phyloP scores from a whole-genome alignment of 169 alveolate genomes.

The Eimeria necatrix region DNA sequence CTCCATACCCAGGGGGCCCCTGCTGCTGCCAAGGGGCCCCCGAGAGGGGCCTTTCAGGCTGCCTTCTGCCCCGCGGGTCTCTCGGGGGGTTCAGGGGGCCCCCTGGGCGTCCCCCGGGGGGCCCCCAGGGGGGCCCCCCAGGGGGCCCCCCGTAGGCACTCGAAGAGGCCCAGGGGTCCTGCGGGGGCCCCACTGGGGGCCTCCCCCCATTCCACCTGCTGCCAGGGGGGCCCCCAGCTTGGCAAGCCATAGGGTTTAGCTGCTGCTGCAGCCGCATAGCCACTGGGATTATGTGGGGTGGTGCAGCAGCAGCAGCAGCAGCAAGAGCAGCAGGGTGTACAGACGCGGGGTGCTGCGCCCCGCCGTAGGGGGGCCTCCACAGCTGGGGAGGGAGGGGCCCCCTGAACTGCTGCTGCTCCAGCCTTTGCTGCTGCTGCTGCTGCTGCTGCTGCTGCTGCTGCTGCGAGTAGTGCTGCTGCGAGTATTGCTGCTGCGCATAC shows the following conservation, averaged over 20 bases:
- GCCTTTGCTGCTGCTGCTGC: too few species aligned
- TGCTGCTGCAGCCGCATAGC: slow-evolving; percentile 52
- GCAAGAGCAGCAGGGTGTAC: slow-evolving; percentile 46
- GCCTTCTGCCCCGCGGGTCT: slow-evolving; percentile 1
- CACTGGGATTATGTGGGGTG: background rate
- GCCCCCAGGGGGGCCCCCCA: slow-evolving; percentile 2
- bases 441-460: slow-evolving; percentile 43
- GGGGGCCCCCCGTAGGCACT: background rate
- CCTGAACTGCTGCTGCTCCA: slow-evolving; percentile 24
- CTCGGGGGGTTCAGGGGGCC: background rate
- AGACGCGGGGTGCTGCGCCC: background rate
- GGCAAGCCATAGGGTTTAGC: background rate
- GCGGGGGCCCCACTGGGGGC: background rate
- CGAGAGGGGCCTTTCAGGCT: slow-evolving; percentile 11
- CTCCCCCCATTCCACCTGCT: background rate
- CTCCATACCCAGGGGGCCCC: slow-evolving; percentile 41
- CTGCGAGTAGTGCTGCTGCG: slow-evolving; percentile 32
- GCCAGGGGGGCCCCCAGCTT: slow-evolving; percentile 21
- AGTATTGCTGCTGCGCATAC: slow-evolving; percentile 6
- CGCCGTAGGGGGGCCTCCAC: slow-evolving; percentile 44
- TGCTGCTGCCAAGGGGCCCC: slow-evolving; percentile 1
- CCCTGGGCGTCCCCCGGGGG: background rate
- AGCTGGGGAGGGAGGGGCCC: background rate
- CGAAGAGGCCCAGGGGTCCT: background rate
- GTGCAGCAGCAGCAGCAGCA: slow-evolving; percentile 56